Conservation (phyloP, 2,329 filamentous ascomycete species). For the Curvularia eragrostidis region DNA sequence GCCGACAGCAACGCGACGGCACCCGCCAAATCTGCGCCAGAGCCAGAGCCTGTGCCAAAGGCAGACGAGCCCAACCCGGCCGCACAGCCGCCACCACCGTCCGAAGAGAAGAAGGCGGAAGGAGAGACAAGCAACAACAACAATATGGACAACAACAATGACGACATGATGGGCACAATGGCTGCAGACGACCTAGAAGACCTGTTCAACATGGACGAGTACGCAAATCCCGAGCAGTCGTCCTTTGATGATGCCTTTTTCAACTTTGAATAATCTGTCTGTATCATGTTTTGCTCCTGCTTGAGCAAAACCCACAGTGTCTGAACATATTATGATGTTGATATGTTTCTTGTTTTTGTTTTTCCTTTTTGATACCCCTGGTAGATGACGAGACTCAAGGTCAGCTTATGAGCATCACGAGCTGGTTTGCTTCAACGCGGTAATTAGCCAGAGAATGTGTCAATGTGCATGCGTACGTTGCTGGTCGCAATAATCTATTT, state of each 20-base stretch:
- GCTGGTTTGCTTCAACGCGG: not conserved
- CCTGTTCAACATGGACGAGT: conserved; percentile 46
- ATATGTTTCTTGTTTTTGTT: not conserved
- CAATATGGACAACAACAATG: conserved; percentile 9
- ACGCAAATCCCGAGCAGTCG: conserved; percentile 42
- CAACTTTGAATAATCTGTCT: conserved; percentile 35
- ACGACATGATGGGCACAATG: conserved; percentile 41
- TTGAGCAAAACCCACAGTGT: too few relatives aligned
- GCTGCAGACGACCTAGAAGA: conserved; percentile 44
- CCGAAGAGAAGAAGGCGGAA: conserved; percentile 13
- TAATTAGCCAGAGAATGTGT: not conserved
- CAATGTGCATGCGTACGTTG: not conserved
- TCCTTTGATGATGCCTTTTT: conserved; percentile 52
- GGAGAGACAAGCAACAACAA: conserved; percentile 5
- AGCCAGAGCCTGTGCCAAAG: conserved; percentile 10
- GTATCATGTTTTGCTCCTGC: not conserved
- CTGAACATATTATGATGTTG: not conserved
- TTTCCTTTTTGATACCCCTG: conserved; percentile 12
- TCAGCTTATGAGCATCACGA: not conserved
- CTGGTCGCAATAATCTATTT: not conserved
- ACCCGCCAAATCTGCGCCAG: conserved; percentile 13
- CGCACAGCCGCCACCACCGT: conserved; percentile 18
- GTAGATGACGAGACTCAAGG: not conserved
- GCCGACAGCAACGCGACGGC: not conserved
- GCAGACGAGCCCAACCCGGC: conserved; percentile 16